Evolutionary conservation across 169 alveolate species (phyloP).

Genomic region (Babesia gibsoni): DNA sequence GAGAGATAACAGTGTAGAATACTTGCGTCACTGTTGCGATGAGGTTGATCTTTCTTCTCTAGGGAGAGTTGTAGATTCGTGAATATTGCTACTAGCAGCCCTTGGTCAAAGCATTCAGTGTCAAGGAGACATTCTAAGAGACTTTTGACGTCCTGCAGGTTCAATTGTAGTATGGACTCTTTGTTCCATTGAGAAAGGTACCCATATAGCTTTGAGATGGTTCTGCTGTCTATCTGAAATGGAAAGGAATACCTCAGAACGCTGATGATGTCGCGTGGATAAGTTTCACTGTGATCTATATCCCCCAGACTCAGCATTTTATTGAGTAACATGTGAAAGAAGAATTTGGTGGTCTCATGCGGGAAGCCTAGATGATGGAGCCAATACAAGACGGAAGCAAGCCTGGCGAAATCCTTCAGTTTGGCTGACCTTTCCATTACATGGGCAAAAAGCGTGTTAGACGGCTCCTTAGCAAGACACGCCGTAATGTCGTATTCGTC

Average conservation of each 20-base stretch:
- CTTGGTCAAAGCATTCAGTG: background rate
- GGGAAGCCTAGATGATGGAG: background rate
- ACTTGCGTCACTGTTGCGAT: background rate
- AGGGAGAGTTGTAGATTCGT: constrained; percentile 3
- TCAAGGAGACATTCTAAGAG: constrained; percentile 10
- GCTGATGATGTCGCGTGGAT: constrained; percentile 16
- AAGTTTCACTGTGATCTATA: background rate
- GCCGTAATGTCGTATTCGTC: background rate
- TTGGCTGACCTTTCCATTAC: background rate
- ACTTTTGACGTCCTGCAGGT: constrained; percentile 8
- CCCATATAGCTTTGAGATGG: background rate
- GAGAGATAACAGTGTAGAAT: constrained; percentile 4
- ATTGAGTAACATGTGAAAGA: background rate
- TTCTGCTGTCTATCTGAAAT: background rate
- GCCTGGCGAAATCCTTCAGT: constrained; percentile 18
- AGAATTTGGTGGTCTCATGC: background rate
- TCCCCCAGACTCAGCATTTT: background rate
- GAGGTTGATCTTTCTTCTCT: background rate
- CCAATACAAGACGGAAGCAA: constrained; percentile 26
- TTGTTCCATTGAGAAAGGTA: background rate
- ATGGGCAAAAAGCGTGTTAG: constrained; percentile 17
- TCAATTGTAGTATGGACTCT: background rate
- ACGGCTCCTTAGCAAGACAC: constrained; percentile 7
- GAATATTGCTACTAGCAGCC: constrained; percentile 11
- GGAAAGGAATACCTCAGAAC: background rate